A percentile compares a stretch with the other conserved stretches of the same genome.
Evolutionary conservation across 257 asterid species (phyloP).

Genomic region (Solanum gandarillasii): DNA sequence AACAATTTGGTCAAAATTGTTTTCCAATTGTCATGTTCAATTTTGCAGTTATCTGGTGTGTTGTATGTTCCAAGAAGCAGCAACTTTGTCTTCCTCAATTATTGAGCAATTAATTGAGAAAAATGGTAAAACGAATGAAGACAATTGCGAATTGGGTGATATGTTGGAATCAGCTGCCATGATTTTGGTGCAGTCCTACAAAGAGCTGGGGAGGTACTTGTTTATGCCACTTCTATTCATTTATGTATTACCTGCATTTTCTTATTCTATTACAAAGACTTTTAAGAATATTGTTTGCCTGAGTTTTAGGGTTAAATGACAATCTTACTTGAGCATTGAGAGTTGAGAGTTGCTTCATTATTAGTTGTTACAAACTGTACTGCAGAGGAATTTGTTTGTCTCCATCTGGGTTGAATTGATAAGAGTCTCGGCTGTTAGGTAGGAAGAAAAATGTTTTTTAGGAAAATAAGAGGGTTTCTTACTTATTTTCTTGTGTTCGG

Average conservation of each 20-base stretch:
- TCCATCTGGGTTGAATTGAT: not conserved
- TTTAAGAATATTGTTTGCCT: not conserved
- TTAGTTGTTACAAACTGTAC: not conserved
- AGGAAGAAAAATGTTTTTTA: not conserved
- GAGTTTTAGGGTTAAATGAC: not conserved
- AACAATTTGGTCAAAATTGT: not conserved
- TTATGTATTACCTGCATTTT: not conserved
- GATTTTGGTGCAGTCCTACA: slow-evolving; percentile 79
- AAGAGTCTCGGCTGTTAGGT: not conserved
- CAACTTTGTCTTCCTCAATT: slow-evolving; percentile 38
- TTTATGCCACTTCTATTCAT: not conserved
- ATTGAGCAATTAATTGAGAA: slow-evolving; percentile 29
- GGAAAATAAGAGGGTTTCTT: not conserved
- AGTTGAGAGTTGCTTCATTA: not conserved
- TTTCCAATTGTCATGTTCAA: not conserved
- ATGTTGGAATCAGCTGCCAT: slow-evolving; percentile 83
- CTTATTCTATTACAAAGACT: not conserved
- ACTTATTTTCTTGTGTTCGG: not conserved
- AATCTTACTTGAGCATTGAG: not conserved
- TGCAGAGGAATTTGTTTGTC: not conserved
- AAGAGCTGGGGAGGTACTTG: slow-evolving; percentile 47
- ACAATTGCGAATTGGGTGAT: slow-evolving; percentile 31
- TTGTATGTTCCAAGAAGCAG: slow-evolving; percentile 67
- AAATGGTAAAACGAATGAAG: slow-evolving; percentile 1
- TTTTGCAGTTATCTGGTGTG: slow-evolving; percentile 62